Percentiles rank a stretch among this genome's conserved stretches.
Evolutionary conservation across 225 moss, liverwort and hornwort species (phyloP).

Genomic region (Pseudoscleropodium purum): DNA sequence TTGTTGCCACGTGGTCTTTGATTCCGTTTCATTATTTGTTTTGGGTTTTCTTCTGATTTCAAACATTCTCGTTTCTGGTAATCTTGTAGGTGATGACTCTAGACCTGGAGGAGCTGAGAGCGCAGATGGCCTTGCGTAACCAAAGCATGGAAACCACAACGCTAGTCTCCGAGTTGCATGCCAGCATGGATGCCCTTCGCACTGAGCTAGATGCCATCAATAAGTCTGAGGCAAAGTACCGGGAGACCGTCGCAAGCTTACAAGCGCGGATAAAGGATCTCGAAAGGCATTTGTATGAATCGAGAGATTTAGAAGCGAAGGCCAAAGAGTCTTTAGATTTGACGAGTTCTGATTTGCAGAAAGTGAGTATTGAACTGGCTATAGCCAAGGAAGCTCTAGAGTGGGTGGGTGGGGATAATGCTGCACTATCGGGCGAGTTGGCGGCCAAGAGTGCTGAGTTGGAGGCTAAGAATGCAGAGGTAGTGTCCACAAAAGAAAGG

Average conservation of each 20-base stretch:
- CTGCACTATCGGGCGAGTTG: slow-evolving; percentile 15
- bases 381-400: slow-evolving; percentile 35
- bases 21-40: neutral
- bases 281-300: slow-evolving; percentile 11
- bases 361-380: slow-evolving; percentile 25
- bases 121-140: slow-evolving; percentile 7
- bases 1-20: neutral
- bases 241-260: neutral
- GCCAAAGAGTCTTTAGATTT: slow-evolving; percentile 13
- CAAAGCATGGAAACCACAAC: neutral
- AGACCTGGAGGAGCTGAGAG: slow-evolving; percentile 23
- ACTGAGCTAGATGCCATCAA: slow-evolving; percentile 6
- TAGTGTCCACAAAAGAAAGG: slow-evolving; percentile 18
- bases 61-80: neutral
- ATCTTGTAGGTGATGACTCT: neutral
- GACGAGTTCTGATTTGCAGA: slow-evolving; percentile 28
- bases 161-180: neutral
- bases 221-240: slow-evolving; percentile 4
- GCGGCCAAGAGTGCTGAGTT: slow-evolving; percentile 7
- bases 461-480: slow-evolving; percentile 22
- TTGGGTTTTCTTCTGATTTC: neutral
- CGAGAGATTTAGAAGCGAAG: slow-evolving; percentile 25
- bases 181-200: slow-evolving; percentile 5
- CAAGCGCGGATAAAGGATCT: slow-evolving; percentile 14
- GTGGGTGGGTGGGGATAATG: slow-evolving; percentile 35